Evolutionary conservation across 148 eudicot genomes (phyloP).

Genomic region (Euryodendron excelsum): DNA sequence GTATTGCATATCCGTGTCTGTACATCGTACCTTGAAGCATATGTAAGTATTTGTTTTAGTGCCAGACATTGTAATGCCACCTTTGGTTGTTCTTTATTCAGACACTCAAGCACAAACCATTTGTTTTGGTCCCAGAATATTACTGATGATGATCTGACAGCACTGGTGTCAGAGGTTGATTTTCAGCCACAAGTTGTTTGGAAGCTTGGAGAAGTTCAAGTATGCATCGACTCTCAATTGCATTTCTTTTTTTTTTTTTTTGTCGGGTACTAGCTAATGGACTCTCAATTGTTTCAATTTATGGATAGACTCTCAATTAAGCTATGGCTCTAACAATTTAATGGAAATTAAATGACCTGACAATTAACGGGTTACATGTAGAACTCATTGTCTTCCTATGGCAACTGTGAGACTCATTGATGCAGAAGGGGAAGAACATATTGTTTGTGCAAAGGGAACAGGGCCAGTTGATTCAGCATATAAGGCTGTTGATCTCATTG

Average conservation of each 20-base stretch:
- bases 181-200: conserved; percentile 89
- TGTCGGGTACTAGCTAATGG: no score
- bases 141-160: conserved; percentile 83
- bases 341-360: not conserved
- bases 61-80: no score
- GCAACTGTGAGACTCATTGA: conserved; percentile 78
- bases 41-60: no score
- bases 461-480: conserved; percentile 98
- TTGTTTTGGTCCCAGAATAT: conserved; percentile 43
- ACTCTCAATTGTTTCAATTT: not conserved
- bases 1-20: no score
- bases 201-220: conserved; percentile 93
- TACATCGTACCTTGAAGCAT: no score
- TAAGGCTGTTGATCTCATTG: conserved; percentile 84
- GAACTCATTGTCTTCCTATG: conserved; percentile 91
- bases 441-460: conserved; percentile 80
- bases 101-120: not conserved
- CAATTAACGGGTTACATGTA: conserved; percentile 86
- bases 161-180: conserved; percentile 78
- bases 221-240: conserved; percentile 19
- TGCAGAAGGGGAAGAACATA: conserved; percentile 67
- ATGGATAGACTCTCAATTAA: not conserved
- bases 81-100: not conserved
- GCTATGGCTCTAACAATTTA: not conserved
- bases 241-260: no score